Evolutionary conservation across 441 rosid genomes (phyloP).

Genomic region (Mallotus japonicus): DNA sequence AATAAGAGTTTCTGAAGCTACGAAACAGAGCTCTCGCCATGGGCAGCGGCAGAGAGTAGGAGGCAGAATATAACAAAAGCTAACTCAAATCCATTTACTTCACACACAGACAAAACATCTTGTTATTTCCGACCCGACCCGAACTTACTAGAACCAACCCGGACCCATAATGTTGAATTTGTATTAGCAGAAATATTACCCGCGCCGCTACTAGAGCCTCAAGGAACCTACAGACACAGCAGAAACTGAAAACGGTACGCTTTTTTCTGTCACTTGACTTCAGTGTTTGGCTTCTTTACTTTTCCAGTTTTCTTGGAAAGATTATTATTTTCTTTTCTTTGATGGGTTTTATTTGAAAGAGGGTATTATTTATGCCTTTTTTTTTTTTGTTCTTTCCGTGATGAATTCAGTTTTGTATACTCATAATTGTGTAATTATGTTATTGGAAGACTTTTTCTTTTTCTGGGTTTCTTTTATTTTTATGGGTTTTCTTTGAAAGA

Average conservation of each 20-base stretch:
- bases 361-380: not conserved
- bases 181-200: not conserved
- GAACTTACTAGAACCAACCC: not conserved
- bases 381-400: not conserved
- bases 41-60: too few species aligned
- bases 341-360: not conserved
- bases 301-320: not conserved
- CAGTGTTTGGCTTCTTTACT: not conserved
- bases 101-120: not conserved
- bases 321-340: not conserved
- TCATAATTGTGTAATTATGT: not conserved
- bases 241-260: not conserved
- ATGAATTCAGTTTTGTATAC: not conserved
- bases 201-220: not conserved
- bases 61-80: not conserved
- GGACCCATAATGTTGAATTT: not conserved
- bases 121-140: not conserved
- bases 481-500: not conserved
- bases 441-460: not conserved
- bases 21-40: conserved; percentile 22
- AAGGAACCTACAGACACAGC: not conserved
- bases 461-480: not conserved
- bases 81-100: not conserved
- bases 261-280: too few species aligned
- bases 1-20: conserved; percentile 23